These are phyloP conservation scores for Xylaria sp. DNA, from an alignment of 2,329 filamentous ascomycete genomes.

Conservation along the genomic window DNA sequence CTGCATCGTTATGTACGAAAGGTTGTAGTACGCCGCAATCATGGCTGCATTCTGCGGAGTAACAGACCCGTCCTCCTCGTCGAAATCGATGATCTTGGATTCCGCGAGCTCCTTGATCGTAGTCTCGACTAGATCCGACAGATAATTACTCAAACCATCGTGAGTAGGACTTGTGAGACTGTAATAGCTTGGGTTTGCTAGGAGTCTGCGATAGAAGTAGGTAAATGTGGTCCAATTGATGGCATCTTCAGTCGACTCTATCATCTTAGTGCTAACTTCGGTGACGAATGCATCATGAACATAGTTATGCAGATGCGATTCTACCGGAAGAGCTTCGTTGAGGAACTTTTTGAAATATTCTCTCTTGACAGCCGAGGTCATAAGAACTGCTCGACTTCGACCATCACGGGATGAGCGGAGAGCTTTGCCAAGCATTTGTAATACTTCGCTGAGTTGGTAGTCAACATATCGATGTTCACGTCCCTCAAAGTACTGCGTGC, in stretches of 20 bases:
- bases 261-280: constrained; percentile 95
- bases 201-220: constrained; percentile 94
- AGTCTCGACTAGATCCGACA: constrained; percentile 93
- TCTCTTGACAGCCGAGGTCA: constrained; percentile 93
- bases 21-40: constrained; percentile 99
- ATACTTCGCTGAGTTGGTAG: constrained; percentile 90
- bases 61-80: constrained; percentile 91
- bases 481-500: constrained; percentile 96
- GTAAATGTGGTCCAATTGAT: constrained; percentile 99
- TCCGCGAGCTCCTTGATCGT: constrained; percentile 91
- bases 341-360: constrained; percentile 99
- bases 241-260: constrained; percentile 93
- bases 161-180: constrained; percentile 88
- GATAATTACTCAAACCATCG: constrained; percentile 90
- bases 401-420: constrained; percentile 82
- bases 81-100: constrained; percentile 94
- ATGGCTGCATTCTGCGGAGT: constrained; percentile 94
- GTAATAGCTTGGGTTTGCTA: constrained; percentile 98
- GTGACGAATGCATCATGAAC: constrained; percentile 96
- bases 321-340: constrained; percentile 93
- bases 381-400: constrained; percentile 88
- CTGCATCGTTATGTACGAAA: constrained; percentile 99
- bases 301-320: constrained; percentile 91
- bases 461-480: constrained; percentile 97
- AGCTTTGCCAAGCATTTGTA: constrained; percentile 98